phyloP scores from a whole-genome alignment of 2,329 filamentous ascomycete genomes.

The Diaporthe vaccinii region DNA sequence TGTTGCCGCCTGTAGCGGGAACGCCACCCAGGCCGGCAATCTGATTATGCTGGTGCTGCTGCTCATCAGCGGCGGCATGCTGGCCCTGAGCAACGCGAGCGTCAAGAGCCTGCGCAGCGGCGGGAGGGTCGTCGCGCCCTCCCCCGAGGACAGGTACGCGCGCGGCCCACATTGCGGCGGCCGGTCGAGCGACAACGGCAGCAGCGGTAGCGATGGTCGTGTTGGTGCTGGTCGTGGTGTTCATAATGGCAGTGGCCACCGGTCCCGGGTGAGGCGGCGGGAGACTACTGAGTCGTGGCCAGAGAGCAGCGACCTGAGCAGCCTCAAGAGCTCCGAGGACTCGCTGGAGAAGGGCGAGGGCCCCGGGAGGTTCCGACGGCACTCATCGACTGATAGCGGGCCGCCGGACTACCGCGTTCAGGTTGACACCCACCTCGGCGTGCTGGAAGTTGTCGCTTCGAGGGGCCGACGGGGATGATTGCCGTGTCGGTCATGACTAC shows the following conservation, averaged over 20 bases:
- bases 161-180: background rate
- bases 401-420: conserved; percentile 36
- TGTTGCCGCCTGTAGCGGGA: conserved; percentile 67
- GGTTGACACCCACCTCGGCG: conserved; percentile 34
- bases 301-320: conserved; percentile 36
- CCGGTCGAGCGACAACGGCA: background rate
- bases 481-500: background rate
- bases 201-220: background rate
- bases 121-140: conserved; percentile 59
- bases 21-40: conserved; percentile 66
- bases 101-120: conserved; percentile 64
- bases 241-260: background rate
- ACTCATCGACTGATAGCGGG: conserved; percentile 21
- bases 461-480: background rate
- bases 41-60: conserved; percentile 65
- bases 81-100: conserved; percentile 67
- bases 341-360: conserved; percentile 44
- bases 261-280: background rate
- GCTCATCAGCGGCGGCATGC: conserved; percentile 64
- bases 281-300: conserved; percentile 36
- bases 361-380: background rate
- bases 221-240: background rate
- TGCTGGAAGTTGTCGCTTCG: conserved; percentile 24
- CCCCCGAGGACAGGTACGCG: conserved; percentile 39
- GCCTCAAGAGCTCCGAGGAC: conserved; percentile 40